Conservation (phyloP, 495 filamentous ascomycete species). For the Bacidia gigantensis region DNA sequence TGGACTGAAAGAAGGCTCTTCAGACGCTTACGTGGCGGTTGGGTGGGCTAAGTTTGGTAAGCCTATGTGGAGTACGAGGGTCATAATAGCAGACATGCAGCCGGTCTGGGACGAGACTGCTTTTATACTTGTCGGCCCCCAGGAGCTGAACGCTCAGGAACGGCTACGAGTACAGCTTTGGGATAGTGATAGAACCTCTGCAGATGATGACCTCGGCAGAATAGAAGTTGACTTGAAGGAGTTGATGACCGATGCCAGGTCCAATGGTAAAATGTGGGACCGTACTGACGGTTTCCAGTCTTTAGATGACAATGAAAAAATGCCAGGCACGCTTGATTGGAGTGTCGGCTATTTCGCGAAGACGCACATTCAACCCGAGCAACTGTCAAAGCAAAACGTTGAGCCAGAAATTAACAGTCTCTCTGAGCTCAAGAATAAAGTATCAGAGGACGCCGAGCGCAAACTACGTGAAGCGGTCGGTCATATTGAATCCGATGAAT, state of each 20-base stretch:
- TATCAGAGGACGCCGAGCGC: constrained; percentile 34
- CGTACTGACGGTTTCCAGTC: constrained; percentile 46
- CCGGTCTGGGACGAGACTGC: constrained; percentile 58
- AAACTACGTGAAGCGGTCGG: constrained; percentile 49
- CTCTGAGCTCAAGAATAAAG: constrained; percentile 38
- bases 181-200: constrained; percentile 55
- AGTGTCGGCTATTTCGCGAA: constrained; percentile 59
- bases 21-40: constrained; percentile 55
- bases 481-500: constrained; percentile 37
- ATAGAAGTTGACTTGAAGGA: constrained; percentile 52
- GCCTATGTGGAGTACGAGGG: constrained; percentile 46
- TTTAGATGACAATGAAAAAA: constrained; percentile 43
- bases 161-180: constrained; percentile 52
- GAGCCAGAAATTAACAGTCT: constrained; percentile 34
- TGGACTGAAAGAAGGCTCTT: constrained; percentile 40
- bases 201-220: constrained; percentile 59
- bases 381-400: constrained; percentile 41
- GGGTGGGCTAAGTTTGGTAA: constrained; percentile 68
- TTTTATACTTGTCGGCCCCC: constrained; percentile 47
- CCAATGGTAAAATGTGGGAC: constrained; percentile 40
- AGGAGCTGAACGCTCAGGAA: constrained; percentile 62
- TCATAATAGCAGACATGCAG: constrained; percentile 44
- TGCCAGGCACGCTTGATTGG: constrained; percentile 59
- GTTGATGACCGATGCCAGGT: constrained; percentile 41
- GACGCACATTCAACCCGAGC: constrained; percentile 37